A percentile compares a stretch with the other conserved stretches of the same genome.
Conservation (phyloP, 1,139 yeast species). For the Saccharomyces hybrid region DNA sequence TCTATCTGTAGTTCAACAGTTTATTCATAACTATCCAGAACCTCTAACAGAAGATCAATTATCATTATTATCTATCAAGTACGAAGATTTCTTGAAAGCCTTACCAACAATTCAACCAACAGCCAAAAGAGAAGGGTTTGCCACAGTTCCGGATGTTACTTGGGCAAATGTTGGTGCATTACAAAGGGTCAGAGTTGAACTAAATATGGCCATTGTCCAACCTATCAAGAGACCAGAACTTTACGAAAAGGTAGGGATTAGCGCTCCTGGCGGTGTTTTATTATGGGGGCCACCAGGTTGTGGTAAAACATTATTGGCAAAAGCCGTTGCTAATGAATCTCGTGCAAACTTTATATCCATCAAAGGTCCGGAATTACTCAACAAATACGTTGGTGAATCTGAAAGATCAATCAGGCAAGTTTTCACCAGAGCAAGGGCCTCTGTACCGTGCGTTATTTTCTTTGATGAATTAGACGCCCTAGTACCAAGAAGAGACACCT, state of each 20-base stretch:
- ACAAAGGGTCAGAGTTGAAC: constrained; percentile 68
- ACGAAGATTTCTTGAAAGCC: constrained; percentile 75
- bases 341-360: constrained; percentile 92
- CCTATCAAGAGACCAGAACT: constrained; percentile 92
- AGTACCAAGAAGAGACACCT: constrained; percentile 87
- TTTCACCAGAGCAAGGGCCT: constrained; percentile 87
- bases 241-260: constrained; percentile 83
- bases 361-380: constrained; percentile 88
- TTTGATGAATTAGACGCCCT: constrained; percentile 95
- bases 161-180: constrained; percentile 96
- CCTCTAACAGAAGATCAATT: constrained; percentile 73
- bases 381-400: constrained; percentile 94
- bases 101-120: constrained; percentile 94
- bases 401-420: constrained; percentile 95
- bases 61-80: constrained; percentile 63
- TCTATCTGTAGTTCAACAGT: constrained; percentile 63
- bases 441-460: constrained; percentile 90
- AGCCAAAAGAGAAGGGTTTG: constrained; percentile 96
- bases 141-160: constrained; percentile 95
- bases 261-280: constrained; percentile 94
- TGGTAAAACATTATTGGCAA: constrained; percentile 92
- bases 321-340: constrained; percentile 96
- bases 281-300: constrained; percentile 99
- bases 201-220: constrained; percentile 96
- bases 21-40: constrained; percentile 65